Evolutionary conservation across 2,329 filamentous ascomycete genomes (phyloP).

Genomic region (Sarocladiaceae sp.): DNA sequence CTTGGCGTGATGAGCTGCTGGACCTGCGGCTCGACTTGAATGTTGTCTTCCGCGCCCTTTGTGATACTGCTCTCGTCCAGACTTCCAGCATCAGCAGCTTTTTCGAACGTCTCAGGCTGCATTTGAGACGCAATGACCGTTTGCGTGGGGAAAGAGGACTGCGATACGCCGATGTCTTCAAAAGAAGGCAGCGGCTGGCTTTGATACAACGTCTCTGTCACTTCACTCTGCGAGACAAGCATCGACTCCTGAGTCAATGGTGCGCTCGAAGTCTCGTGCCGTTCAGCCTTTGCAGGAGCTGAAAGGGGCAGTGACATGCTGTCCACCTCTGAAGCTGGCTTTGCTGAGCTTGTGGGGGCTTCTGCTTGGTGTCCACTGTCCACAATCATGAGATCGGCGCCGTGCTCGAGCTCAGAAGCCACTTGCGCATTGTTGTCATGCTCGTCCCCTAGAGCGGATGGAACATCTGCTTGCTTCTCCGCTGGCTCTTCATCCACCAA

Average conservation of each 20-base stretch:
- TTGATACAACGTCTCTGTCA: background rate
- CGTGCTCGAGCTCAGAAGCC: background rate
- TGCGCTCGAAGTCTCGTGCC: background rate
- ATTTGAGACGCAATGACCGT: background rate
- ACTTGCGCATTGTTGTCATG: too few relatives aligned
- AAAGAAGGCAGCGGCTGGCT: conserved; percentile 1
- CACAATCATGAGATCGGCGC: background rate
- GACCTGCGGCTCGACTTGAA: background rate
- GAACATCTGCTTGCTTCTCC: background rate
- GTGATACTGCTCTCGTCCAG: background rate
- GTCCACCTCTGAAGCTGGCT: conserved; percentile 5
- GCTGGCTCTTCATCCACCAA: too few relatives aligned
- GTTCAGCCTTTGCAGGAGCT: background rate
- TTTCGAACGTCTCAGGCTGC: background rate
- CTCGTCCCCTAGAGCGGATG: background rate
- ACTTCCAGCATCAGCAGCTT: background rate
- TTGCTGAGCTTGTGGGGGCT: background rate
- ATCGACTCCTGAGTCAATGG: background rate
- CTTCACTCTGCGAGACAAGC: background rate
- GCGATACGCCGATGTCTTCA: background rate
- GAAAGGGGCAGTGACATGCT: background rate
- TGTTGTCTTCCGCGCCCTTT: background rate
- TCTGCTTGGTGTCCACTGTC: background rate
- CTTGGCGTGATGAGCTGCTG: conserved; percentile 4
- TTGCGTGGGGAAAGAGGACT: background rate